Evolutionary conservation across 1,139 yeast genomes (phyloP).

Genomic region (Pichia terricola): DNA sequence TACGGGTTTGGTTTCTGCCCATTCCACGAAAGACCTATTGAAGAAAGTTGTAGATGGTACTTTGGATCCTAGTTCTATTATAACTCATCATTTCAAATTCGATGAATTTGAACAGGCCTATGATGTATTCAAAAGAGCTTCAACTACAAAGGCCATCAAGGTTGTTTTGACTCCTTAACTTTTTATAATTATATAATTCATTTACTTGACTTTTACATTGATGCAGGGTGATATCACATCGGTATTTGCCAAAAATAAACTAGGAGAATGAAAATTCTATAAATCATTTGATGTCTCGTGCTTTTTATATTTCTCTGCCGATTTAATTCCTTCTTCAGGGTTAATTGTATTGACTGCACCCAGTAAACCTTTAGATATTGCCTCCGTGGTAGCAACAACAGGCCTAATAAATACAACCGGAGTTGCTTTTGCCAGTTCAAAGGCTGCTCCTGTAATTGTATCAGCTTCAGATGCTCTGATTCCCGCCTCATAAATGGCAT

Average conservation of each 20-base stretch:
- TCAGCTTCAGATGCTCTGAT: slow-evolving; percentile 52
- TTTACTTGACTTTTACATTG: too few relatives aligned
- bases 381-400: slow-evolving; percentile 88
- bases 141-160: slow-evolving; percentile 36
- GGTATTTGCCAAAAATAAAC: too few relatives aligned
- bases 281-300: neutral
- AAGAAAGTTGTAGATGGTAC: slow-evolving; percentile 25
- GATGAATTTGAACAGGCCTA: slow-evolving; percentile 53
- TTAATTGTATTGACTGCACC: slow-evolving; percentile 80
- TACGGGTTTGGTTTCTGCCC: slow-evolving; percentile 37
- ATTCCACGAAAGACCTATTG: slow-evolving; percentile 29
- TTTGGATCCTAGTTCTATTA: slow-evolving; percentile 36
- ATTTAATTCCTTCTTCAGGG: slow-evolving; percentile 41
- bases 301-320: slow-evolving; percentile 44
- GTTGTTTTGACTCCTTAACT: slow-evolving; percentile 18
- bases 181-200: neutral
- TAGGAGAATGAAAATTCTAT: too few relatives aligned
- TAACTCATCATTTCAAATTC: slow-evolving; percentile 54
- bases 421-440: slow-evolving; percentile 62
- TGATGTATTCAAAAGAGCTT: slow-evolving; percentile 41
- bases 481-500: slow-evolving; percentile 52
- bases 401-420: slow-evolving; percentile 80
- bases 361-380: slow-evolving; percentile 69
- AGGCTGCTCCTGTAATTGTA: slow-evolving; percentile 57
- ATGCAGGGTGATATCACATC: too few relatives aligned